Percentiles rank a stretch among this genome's conserved stretches.
phyloP scores from a whole-genome alignment of 208 protist species.

The Angomonas ambiguus region DNA sequence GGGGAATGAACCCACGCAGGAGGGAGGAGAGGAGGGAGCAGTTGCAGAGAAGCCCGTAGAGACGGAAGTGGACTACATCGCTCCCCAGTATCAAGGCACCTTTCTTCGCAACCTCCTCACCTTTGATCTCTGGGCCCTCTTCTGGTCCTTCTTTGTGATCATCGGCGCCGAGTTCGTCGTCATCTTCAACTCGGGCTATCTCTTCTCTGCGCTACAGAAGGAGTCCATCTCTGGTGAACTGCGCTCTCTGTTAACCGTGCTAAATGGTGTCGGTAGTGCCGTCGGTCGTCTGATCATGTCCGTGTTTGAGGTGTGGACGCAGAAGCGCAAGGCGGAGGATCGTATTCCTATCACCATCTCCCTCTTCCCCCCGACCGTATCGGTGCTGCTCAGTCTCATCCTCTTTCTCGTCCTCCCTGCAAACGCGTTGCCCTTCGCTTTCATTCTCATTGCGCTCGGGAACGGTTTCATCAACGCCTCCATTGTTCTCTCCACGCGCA shows the following conservation, averaged over 20 bases:
- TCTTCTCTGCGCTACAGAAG: constrained; percentile 38
- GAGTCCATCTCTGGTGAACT: constrained; percentile 21
- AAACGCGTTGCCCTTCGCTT: constrained; percentile 37
- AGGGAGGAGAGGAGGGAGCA: too few species aligned
- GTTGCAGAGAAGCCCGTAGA: background rate
- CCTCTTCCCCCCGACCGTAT: constrained; percentile 31
- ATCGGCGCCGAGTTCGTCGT: constrained; percentile 41
- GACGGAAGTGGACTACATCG: constrained; percentile 50
- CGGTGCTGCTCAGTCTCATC: constrained; percentile 31
- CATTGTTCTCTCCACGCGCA: constrained; percentile 44
- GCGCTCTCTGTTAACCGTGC: constrained; percentile 41
- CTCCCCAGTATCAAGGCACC: constrained; percentile 46
- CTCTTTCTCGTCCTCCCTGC: constrained; percentile 36
- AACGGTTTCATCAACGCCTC: constrained; percentile 46
- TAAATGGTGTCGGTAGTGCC: constrained; percentile 63
- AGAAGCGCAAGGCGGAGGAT: constrained; percentile 44
- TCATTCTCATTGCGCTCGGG: constrained; percentile 38
- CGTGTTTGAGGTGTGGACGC: constrained; percentile 44
- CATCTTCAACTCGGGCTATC: constrained; percentile 49
- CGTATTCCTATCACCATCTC: constrained; percentile 53
- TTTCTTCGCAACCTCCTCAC: constrained; percentile 44
- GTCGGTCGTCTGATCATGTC: constrained; percentile 54
- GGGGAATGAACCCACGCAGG: background rate
- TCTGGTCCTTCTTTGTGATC: constrained; percentile 43
- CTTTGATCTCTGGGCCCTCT: constrained; percentile 38